Conservation (phyloP, 306 rosid species). For the Malus asiatica region DNA sequence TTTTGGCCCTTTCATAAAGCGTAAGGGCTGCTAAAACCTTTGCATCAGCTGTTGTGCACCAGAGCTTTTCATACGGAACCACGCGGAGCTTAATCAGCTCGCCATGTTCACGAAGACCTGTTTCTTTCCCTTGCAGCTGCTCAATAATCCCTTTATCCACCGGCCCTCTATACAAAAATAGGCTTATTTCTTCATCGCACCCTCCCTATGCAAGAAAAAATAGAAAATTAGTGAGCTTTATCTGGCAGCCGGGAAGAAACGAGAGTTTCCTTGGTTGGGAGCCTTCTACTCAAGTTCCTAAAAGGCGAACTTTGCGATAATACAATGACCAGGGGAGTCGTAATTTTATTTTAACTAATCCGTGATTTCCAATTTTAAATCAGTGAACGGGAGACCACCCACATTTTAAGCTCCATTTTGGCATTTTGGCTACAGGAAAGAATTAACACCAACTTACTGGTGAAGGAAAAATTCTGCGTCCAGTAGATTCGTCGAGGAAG, state of each 20-base stretch:
- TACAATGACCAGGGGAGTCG: neutral
- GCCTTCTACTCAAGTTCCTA: too few relatives aligned
- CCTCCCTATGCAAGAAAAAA: slow-evolving; percentile 56
- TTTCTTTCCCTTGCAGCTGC: slow-evolving; percentile 72
- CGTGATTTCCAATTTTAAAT: neutral
- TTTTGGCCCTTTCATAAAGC: slow-evolving; percentile 72
- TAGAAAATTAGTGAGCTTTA: slow-evolving; percentile 4
- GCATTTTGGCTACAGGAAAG: neutral
- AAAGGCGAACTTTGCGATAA: too few relatives aligned
- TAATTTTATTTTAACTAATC: neutral
- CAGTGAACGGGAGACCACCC: neutral
- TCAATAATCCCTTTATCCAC: slow-evolving; percentile 52
- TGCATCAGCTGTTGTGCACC: slow-evolving; percentile 81
- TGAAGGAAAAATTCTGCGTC: slow-evolving; percentile 69
- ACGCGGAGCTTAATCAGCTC: slow-evolving; percentile 75
- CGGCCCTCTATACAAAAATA: slow-evolving; percentile 52
- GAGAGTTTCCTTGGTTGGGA: too few relatives aligned
- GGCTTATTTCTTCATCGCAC: slow-evolving; percentile 74
- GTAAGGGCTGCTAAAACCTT: slow-evolving; percentile 70
- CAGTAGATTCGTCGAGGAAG: slow-evolving; percentile 68
- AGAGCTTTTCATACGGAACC: slow-evolving; percentile 63
- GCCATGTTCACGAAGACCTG: slow-evolving; percentile 84
- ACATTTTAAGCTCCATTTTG: neutral
- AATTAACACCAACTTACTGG: slow-evolving; percentile 35
- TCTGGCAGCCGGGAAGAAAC: neutral